Evolutionary conservation across 148 eudicot species (phyloP).

Genomic region (Agrostemma githago): DNA sequence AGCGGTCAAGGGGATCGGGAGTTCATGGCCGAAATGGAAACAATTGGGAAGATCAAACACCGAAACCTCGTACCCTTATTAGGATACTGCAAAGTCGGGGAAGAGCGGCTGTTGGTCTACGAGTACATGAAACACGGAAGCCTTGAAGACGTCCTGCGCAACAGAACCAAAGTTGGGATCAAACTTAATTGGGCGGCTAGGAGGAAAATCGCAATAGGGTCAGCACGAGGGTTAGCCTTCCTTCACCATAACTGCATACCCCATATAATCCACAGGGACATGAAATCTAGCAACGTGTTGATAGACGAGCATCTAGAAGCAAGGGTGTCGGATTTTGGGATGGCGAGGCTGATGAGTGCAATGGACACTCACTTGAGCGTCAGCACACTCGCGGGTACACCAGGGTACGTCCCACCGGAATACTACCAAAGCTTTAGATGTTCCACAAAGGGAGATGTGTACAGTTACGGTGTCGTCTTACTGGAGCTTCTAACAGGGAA

Average conservation of each 20-base stretch:
- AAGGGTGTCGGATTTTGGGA: constrained; percentile 85
- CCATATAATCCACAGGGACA: constrained; percentile 82
- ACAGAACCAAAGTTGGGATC: constrained; percentile 52
- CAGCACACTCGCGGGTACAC: constrained; percentile 85
- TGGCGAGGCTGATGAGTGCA: constrained; percentile 86
- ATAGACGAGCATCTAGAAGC: constrained; percentile 78
- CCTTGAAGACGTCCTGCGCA: constrained; percentile 76
- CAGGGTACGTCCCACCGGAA: constrained; percentile 88
- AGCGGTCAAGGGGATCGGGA: constrained; percentile 83
- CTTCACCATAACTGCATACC: constrained; percentile 88
- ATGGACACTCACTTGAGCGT: constrained; percentile 93
- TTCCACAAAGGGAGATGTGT: constrained; percentile 82
- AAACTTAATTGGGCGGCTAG: constrained; percentile 67
- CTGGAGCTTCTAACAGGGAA: constrained; percentile 79
- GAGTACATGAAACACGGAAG: constrained; percentile 93
- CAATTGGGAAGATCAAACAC: constrained; percentile 86
- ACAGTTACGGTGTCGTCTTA: constrained; percentile 82
- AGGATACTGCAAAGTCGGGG: constrained; percentile 92
- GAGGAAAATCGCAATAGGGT: constrained; percentile 78
- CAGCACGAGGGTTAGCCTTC: constrained; percentile 82
- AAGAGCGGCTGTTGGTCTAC: constrained; percentile 78
- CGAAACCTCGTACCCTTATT: constrained; percentile 76
- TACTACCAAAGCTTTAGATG: constrained; percentile 73
- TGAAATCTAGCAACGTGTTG: constrained; percentile 89
- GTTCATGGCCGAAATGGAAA: constrained; percentile 91